Evolutionary conservation across 768 basidiomycete genomes (phyloP).

Genomic region (Naganishia vishniacii): DNA sequence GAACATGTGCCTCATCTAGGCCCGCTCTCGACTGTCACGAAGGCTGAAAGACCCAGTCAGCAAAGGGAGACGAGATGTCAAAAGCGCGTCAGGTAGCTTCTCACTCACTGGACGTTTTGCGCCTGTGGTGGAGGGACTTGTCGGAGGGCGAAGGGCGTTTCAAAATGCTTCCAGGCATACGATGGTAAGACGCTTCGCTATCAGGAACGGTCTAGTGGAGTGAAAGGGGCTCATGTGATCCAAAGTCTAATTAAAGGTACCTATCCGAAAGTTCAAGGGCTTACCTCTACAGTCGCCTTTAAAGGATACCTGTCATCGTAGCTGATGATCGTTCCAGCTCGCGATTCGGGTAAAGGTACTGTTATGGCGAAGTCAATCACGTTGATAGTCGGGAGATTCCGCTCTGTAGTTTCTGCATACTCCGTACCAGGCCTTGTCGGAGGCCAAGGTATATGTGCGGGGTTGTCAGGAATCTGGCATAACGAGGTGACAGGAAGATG

Average conservation of each 20-base stretch:
- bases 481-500: not conserved
- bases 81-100: not conserved
- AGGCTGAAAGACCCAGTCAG: not conserved
- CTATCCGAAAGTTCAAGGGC: not conserved
- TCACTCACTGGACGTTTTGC: slow-evolving; percentile 26
- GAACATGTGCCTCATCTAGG: not conserved
- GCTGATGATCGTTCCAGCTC: slow-evolving; percentile 33
- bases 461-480: slow-evolving; percentile 8
- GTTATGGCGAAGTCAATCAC: slow-evolving; percentile 35
- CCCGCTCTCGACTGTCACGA: slow-evolving; percentile 16
- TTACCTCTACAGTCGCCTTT: slow-evolving; percentile 26
- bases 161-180: slow-evolving; percentile 11
- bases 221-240: not conserved
- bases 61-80: not conserved
- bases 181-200: slow-evolving; percentile 9
- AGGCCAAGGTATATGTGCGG: slow-evolving; percentile 33
- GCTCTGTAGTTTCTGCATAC: slow-evolving; percentile 2
- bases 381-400: not conserved
- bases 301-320: slow-evolving; percentile 12
- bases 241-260: not conserved
- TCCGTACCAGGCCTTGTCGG: slow-evolving; percentile 27
- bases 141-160: slow-evolving; percentile 1
- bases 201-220: slow-evolving; percentile 20
- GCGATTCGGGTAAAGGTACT: slow-evolving; percentile 34
- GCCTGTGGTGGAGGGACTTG: not conserved